phyloP scores from a whole-genome alignment of 345 rosid genomes.

The Gossypium arboreum region DNA sequence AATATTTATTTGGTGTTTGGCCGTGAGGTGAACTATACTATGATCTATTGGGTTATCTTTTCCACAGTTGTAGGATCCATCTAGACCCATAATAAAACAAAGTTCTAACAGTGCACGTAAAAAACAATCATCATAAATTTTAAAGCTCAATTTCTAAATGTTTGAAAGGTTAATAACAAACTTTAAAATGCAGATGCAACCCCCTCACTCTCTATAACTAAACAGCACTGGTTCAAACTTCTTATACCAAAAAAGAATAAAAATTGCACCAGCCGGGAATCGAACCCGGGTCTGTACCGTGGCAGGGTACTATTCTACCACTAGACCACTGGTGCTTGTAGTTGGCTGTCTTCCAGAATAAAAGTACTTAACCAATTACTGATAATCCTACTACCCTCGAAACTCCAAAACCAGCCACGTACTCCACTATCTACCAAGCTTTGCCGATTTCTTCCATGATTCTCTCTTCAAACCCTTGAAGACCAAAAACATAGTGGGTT shows the following conservation, averaged over 20 bases:
- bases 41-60: neutral
- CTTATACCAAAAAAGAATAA: neutral
- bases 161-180: no score
- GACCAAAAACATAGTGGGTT: neutral
- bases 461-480: neutral
- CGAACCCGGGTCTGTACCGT: slow-evolving; percentile 83
- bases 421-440: neutral
- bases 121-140: neutral
- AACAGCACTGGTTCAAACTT: no score
- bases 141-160: neutral
- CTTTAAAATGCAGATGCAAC: no score
- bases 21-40: neutral
- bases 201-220: no score
- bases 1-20: neutral
- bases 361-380: rapidly evolving
- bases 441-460: neutral
- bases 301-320: slow-evolving; percentile 83
- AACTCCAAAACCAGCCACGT: neutral
- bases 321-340: slow-evolving; percentile 72
- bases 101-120: neutral
- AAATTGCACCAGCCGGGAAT: slow-evolving; percentile 49
- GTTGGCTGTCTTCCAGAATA: no score
- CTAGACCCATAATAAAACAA: no score
- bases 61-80: neutral
- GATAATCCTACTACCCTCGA: neutral